Evolutionary conservation across 148 eudicot species (phyloP), one percentile per base, ranked within the genome.

Genomic region (Persicaria maculosa): DNA sequence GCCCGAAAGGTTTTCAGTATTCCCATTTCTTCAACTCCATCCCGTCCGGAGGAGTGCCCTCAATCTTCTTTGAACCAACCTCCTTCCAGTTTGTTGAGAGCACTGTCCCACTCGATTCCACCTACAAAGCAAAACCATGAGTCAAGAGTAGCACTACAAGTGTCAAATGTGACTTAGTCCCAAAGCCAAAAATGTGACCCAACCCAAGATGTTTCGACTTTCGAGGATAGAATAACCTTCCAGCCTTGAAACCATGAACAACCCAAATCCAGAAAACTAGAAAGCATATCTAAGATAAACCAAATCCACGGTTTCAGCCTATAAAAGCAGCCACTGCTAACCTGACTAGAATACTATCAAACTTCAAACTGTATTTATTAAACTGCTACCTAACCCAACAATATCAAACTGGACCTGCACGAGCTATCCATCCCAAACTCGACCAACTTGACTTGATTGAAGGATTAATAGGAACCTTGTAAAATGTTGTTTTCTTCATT

Each of bases 11-110:
- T 20, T 43, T 71, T 79, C 73, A 95, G 71, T 71, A 79, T 73
- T 92, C 92, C 97, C 97, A 95, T 81, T 88, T 92, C 88, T 85
- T 90, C 91, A 95, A 11, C 86, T 95, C 97, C 98, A 95, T 92
- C 71, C 97, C 93, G 75, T 92, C 91, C 2, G 99, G 99, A 69
- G 97, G 85, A 78, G 85, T 88, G 59, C 91, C 89, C 68, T 95
- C 97, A 7, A 95, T 90, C 88, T 84, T 90, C 88, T 92, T 95
- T 4, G 84, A 31, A 15, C 99, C 96, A 55, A 95, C 99, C 43
- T 95, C 99, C 77, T 92, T 88, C 99, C 99, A 95, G 81, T 95
- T 90, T 4, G 97, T 95, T 17, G 99, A 95, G 65, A 95, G 84
- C 80, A 95, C 96, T 0, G 99, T 95, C 47, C 99, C 97, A 75